phyloP scores from a whole-genome alignment of 1,139 yeast species.

The Debaryomyces sp. region DNA sequence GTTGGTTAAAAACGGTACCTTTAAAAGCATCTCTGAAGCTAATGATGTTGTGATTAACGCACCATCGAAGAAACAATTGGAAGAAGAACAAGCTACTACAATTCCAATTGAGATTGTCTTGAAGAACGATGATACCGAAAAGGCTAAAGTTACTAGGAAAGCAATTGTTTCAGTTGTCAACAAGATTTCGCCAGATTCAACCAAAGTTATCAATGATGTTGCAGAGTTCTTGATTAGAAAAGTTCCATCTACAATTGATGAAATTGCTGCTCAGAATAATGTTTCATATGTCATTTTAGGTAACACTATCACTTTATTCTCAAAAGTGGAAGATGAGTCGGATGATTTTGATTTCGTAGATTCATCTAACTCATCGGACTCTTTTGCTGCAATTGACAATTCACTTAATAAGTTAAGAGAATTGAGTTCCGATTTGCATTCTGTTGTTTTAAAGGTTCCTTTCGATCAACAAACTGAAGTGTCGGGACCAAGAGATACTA shows the following conservation, averaged over 20 bases:
- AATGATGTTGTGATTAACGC: constrained; percentile 56
- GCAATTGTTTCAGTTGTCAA: constrained; percentile 75
- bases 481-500: constrained; percentile 59
- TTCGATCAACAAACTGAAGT: constrained; percentile 59
- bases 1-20: constrained; percentile 54
- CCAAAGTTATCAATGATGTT: constrained; percentile 63
- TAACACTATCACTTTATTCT: constrained; percentile 43
- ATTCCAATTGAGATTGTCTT: constrained; percentile 48
- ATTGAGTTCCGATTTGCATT: constrained; percentile 55
- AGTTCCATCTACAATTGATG: constrained; percentile 47
- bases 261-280: constrained; percentile 50
- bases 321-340: constrained; percentile 18
- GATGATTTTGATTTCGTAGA: constrained; percentile 39
- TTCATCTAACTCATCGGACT: constrained; percentile 21
- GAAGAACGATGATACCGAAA: constrained; percentile 35
- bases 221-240: constrained; percentile 66
- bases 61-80: constrained; percentile 46
- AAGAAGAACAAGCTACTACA: constrained; percentile 20
- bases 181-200: constrained; percentile 66
- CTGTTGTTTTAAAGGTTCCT: constrained; percentile 55
- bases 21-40: constrained; percentile 48
- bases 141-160: constrained; percentile 53
- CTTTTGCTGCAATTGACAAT: constrained; percentile 50
- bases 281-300: constrained; percentile 62
- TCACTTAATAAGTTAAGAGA: constrained; percentile 61